Evolutionary conservation across 176 grass and related monocot genomes (phyloP), one percentile per base, ranked within the genome.

Genomic region (Oryza glumipatula): DNA sequence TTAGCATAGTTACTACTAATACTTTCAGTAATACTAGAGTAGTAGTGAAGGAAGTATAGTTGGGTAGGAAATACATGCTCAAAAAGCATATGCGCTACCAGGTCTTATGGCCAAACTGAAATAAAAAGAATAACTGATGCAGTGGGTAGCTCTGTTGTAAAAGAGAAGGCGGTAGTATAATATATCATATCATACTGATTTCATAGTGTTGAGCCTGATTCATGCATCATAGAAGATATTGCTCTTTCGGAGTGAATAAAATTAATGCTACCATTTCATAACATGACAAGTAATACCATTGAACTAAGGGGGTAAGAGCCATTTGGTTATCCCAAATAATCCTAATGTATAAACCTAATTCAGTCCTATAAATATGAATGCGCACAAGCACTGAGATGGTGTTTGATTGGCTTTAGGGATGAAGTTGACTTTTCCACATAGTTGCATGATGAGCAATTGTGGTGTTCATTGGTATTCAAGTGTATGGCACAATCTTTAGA

Each of bases 401-500:
- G 32, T 51, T 73, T 73, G 3, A 64, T 44, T 9, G 3, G 6
- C n/a, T 81, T 81, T 4, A 19, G 33, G 19, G 43, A 22, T n/a
- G 33, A 54, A 69, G 48, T 46, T 38, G 19, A 45, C 39, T 49
- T 82, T 35, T 21, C 28, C 19, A 46, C 72, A 38, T 61, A 3
- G 38, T 35, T 43, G 41, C 41, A 2, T 2, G 41, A 43, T 52
- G 73, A 12, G 23, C 35, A 65, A 47, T 21, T 14, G 3, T 15
- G 6, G 47, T 63, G 60, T 63, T 39, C 61, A 63, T 64, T 7
- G 0, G 23, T 45, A 74, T 67, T 67, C 23, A 28, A 35, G 24
- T 61, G 51, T 2, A 22, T 71, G 65, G 65, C 21, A 26, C 69
- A 43, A 49, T 19, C 17, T 83, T 83, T 11, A 85, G 43, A 89